Evolutionary conservation across 2,329 filamentous ascomycete species (phyloP).

Genomic region (Neofusicoccum kwambonambiense): DNA sequence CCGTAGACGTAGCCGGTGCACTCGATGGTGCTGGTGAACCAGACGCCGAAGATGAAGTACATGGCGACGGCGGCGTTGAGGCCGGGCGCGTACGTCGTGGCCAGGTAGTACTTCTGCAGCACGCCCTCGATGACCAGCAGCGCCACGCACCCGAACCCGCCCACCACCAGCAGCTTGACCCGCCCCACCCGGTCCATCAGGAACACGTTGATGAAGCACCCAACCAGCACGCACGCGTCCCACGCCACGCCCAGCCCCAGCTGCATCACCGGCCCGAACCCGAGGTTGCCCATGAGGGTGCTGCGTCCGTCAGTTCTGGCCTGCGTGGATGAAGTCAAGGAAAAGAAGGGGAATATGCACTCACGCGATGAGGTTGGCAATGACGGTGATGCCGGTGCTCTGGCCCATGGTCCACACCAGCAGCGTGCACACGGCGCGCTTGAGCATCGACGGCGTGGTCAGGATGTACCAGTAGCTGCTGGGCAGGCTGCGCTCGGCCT

Average conservation of each 20-base stretch:
- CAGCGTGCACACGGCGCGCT: conserved; percentile 29
- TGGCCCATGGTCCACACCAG: conserved; percentile 33
- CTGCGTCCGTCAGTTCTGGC: conserved; percentile 19
- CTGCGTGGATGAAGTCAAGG: too few relatives aligned
- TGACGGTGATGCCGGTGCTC: conserved; percentile 31
- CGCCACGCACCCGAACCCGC: conserved; percentile 24
- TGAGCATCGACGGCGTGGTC: conserved; percentile 26
- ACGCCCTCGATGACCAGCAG: conserved; percentile 26
- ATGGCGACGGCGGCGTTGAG: conserved; percentile 25
- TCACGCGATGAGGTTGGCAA: conserved; percentile 28
- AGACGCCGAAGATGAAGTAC: conserved; percentile 21
- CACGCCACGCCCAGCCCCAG: conserved; percentile 30
- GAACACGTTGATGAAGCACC: conserved; percentile 28
- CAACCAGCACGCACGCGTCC: conserved; percentile 28
- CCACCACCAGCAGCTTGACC: conserved; percentile 25
- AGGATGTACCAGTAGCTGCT: conserved; percentile 30
- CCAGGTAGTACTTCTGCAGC: conserved; percentile 26
- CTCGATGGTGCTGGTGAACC: conserved; percentile 29
- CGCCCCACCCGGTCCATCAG: conserved; percentile 31
- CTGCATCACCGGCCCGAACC: conserved; percentile 29
- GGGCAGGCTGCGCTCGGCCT: conserved; percentile 24
- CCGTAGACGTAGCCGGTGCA: conserved; percentile 33
- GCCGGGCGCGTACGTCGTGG: conserved; percentile 22
- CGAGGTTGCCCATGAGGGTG: conserved; percentile 31
- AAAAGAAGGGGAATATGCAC: background rate